phyloP scores from a whole-genome alignment of 164 flowering plant species.

The Chimonanthus praecox region DNA sequence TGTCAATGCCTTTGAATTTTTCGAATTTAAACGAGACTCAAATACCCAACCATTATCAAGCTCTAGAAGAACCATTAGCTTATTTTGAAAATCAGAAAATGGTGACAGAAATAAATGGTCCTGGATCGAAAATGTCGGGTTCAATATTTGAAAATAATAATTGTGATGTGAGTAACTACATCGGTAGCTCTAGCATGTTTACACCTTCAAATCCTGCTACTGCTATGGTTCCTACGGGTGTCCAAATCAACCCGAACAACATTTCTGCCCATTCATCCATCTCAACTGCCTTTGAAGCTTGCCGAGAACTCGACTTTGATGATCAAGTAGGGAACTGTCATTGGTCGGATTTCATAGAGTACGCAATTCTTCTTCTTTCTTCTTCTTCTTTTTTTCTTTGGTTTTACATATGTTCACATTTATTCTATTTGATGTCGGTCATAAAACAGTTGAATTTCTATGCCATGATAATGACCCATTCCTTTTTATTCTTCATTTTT shows the following conservation, averaged over 20 bases:
- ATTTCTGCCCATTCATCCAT: conserved; percentile 23
- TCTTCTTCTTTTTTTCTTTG: neutral
- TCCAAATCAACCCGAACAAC: conserved; percentile 13
- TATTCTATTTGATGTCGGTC: neutral
- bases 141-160: neutral
- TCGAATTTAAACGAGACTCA: conserved; percentile 7
- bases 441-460: neutral
- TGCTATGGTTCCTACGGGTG: conserved; percentile 12
- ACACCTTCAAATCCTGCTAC: conserved; percentile 11
- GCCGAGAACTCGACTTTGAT: conserved; percentile 38
- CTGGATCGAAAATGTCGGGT: conserved; percentile 1
- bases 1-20: neutral
- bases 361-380: conserved; percentile 10
- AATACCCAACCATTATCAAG: conserved; percentile 7
- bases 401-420: neutral
- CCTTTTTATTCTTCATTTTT: neutral
- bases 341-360: conserved; percentile 43
- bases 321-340: conserved; percentile 27
- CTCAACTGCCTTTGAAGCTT: conserved; percentile 33
- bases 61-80: conserved; percentile 1
- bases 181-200: neutral
- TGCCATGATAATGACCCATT: neutral
- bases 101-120: neutral
- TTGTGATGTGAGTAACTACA: neutral
- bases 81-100: neutral